Conservation (phyloP, 768 basidiomycete genomes). For the Psilocybe subaeruginosa region DNA sequence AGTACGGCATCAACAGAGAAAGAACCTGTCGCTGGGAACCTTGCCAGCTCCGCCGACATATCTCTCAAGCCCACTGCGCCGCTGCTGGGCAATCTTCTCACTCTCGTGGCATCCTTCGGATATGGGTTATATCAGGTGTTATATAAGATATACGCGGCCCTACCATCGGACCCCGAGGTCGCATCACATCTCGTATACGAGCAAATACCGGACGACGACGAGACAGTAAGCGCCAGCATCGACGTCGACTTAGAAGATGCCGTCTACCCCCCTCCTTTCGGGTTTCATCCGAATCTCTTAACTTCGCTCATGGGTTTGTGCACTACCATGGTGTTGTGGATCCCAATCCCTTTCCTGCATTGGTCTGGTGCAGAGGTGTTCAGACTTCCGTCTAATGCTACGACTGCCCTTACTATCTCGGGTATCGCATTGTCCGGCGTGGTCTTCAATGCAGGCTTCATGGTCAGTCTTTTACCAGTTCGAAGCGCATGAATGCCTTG, state of each 20-base stretch:
- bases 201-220: slow-evolving; percentile 42
- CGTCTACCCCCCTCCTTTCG: slow-evolving; percentile 73
- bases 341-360: slow-evolving; percentile 78
- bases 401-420: slow-evolving; percentile 53
- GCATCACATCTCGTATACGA: slow-evolving; percentile 46
- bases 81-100: slow-evolving; percentile 73
- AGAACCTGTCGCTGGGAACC: slow-evolving; percentile 12
- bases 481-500: background rate
- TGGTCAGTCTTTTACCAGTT: slow-evolving; percentile 51
- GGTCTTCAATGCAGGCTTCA: slow-evolving; percentile 83
- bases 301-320: slow-evolving; percentile 80
- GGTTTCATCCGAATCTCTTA: slow-evolving; percentile 81
- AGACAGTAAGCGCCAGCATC: slow-evolving; percentile 19
- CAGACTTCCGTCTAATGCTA: slow-evolving; percentile 54
- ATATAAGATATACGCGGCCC: slow-evolving; percentile 79
- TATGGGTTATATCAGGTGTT: slow-evolving; percentile 84
- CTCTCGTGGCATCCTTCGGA: slow-evolving; percentile 68
- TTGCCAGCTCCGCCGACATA: slow-evolving; percentile 13
- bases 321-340: slow-evolving; percentile 77
- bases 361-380: slow-evolving; percentile 68
- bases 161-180: slow-evolving; percentile 65
- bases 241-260: slow-evolving; percentile 30
- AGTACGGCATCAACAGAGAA: slow-evolving; percentile 31
- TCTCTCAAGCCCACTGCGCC: slow-evolving; percentile 48
- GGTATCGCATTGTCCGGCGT: slow-evolving; percentile 76